Base-by-base conservation (phyloP, 23 red algal genomes). In the Gracilaria domingensis region DNA sequence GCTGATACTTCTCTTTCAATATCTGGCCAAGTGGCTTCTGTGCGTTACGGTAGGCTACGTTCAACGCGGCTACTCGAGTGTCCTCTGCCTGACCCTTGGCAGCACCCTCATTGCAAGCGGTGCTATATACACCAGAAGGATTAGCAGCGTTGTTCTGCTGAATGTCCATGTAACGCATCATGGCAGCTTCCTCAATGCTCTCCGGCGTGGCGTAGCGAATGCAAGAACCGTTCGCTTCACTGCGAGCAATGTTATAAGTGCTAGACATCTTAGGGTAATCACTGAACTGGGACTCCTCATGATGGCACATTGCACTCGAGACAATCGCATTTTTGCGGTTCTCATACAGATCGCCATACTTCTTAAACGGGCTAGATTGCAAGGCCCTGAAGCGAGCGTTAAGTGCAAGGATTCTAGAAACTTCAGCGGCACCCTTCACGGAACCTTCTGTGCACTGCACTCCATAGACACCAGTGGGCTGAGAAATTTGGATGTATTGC, bases 381-480 rank as follows among this genome's bases (percentile, higher is more conserved):
- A 14, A 39, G 30, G 48, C 54, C 21, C 88, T 29, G 57, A 67
- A 92, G 23, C 44, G 35, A 49, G 44, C 42, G 55, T 32, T 72
- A n/a, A 92, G 66, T 12, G 88, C 50, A 14, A 56, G 49, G 33
- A 84, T 59, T 28, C 88, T 37, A 24, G 88, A n/a, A 24, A 48
- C 80, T 56, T 92, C 88, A 25, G 91, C 91, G 34, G 75, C 71
- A 28, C 81, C 81, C 76, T 85, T 60, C 4, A 81, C 81, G 49
- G 82, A 58, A 20, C 91, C 91, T 64, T 94, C 80, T 8, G 89
- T 85, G 93, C 93, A 95, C 64, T 83, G 77, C 6, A 87, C 77
- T 7, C 48, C 47, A 33, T 90, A 95, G 28, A 85, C 82, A 33
- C 93, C 93, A 38, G 47, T 51, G 2, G 85, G 78, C 12, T 81